Evolutionary conservation across 306 rosid species (phyloP).

Genomic region (Casuarina glauca): DNA sequence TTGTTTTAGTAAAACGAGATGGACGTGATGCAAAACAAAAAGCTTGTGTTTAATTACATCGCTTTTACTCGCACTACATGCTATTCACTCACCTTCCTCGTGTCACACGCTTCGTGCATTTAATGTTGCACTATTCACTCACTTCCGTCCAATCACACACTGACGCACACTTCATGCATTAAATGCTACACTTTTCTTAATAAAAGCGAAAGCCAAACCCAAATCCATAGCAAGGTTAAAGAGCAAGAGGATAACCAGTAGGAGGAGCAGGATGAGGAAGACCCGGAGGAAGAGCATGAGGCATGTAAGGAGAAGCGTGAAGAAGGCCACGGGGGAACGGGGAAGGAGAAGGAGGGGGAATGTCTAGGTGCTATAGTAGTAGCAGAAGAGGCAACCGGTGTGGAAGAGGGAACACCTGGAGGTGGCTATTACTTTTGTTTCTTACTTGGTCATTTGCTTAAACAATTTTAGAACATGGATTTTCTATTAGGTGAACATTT

Average conservation of each 20-base stretch:
- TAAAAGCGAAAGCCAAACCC: too few relatives aligned
- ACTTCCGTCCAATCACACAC: too few relatives aligned
- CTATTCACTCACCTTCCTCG: too few relatives aligned
- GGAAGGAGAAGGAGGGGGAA: conserved; percentile 1
- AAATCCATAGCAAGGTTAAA: not conserved
- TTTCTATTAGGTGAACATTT: not conserved
- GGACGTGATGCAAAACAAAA: too few relatives aligned
- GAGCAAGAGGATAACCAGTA: not conserved
- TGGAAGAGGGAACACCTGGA: not conserved
- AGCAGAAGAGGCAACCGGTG: not conserved
- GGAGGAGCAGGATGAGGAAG: not conserved
- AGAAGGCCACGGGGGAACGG: too few relatives aligned
- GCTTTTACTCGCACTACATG: too few relatives aligned
- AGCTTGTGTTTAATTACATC: too few relatives aligned
- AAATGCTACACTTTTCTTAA: too few relatives aligned
- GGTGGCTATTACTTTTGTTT: not conserved
- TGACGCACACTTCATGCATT: too few relatives aligned
- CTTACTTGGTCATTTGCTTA: not conserved
- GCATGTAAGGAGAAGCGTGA: not conserved
- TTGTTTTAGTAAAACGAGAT: too few relatives aligned
- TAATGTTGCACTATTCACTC: too few relatives aligned
- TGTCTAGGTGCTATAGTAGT: not conserved
- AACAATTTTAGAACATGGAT: not conserved
- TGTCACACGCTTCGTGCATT: too few relatives aligned
- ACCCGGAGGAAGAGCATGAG: not conserved